Evolutionary conservation across 2,329 filamentous ascomycete genomes (phyloP).

Genomic region (Aureobasidium sp.): DNA sequence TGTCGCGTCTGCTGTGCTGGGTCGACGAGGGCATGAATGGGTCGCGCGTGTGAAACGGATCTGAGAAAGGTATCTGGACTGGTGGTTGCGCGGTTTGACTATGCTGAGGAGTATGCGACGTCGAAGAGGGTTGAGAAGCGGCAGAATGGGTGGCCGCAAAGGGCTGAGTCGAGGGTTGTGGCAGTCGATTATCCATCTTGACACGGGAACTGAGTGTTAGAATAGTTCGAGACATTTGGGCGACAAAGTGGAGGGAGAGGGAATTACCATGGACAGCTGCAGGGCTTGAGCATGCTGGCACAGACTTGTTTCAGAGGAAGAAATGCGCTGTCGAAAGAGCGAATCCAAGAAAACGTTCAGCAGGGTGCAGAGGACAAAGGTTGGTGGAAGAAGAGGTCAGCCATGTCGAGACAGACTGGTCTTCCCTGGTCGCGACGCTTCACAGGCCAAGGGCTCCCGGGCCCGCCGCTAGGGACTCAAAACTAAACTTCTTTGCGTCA

Average conservation of each 20-base stretch:
- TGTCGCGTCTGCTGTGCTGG: conserved; percentile 31
- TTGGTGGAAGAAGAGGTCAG: background rate
- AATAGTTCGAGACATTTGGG: background rate
- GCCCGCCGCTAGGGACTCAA: background rate
- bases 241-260: too few species aligned
- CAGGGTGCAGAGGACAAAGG: background rate
- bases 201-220: background rate
- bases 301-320: background rate
- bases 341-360: background rate
- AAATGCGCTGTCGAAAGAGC: background rate
- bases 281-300: conserved; percentile 5
- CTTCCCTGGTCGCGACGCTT: background rate
- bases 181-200: conserved; percentile 22
- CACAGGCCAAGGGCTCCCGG: background rate
- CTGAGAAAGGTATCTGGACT: conserved; percentile 37
- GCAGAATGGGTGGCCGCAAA: background rate
- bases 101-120: conserved; percentile 27
- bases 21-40: conserved; percentile 34
- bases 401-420: background rate
- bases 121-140: conserved; percentile 19
- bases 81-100: conserved; percentile 30
- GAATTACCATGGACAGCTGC: background rate
- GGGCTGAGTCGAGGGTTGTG: conserved; percentile 23
- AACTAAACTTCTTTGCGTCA: background rate
- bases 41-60: conserved; percentile 39